Evolutionary conservation across 1,284 basidiomycete species (phyloP), one percentile per base, ranked within the genome.

Genomic region (Xerocomus amazonicus): DNA sequence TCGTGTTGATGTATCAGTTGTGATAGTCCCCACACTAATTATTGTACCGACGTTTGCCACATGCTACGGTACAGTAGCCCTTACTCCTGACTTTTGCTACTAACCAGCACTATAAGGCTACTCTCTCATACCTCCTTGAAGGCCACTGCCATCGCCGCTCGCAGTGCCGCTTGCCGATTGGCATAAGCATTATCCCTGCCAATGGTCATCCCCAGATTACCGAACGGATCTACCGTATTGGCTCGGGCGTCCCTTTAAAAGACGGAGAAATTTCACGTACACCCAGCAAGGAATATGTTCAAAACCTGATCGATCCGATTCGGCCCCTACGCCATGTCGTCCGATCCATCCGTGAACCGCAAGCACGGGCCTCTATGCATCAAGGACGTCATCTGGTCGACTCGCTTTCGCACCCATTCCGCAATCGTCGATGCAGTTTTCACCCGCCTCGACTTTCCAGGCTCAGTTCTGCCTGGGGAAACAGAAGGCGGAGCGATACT

Each of bases 371-470:
- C 62, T 0, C n/a, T 56, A 12, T 32, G 36, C 4, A 69, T 66
- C 42, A 55, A 66, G 17, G 56, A 69, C 8, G 44, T 67, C 9
- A 9, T 71, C 19, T 74, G 74, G 72, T 57, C 66, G 2, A 65
- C 70, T 9, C 67, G 74, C 14, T 76, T 74, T 67, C 65, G 68
- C 38, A 72, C 66, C 16, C 68, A 62, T 45, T 67, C 64, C 4
- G 67, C 70, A 6, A 56, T 74, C 45, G 70, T 71, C 1, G 66
- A 70, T 31, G 63, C 47, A 0, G 58, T 50, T 14, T 70, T 70
- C 47, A 57, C 56, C 10, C 65, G 66, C 43, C 53, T 71, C 6
- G 48, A 55, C 5, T 29, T 47, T 3, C 28, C 36, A 26, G 19
- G 7, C n/a, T n/a, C n/a, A 12, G 4, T 9, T 27, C 33, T 2